These are phyloP conservation scores for Botrytis tulipae DNA, from an alignment of 2,329 filamentous ascomycete species.

Conservation along the genomic window DNA sequence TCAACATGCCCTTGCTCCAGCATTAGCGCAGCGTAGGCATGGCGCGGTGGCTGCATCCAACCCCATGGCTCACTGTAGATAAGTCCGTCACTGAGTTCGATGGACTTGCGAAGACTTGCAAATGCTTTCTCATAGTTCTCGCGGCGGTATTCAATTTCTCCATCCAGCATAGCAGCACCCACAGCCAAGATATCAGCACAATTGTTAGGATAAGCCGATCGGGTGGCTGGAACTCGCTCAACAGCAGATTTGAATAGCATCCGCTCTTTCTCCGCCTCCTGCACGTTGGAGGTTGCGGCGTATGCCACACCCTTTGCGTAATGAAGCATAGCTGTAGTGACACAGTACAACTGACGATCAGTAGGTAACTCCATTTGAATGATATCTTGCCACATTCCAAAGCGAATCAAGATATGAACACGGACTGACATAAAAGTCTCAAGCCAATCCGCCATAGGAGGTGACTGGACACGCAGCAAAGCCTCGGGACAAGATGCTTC, in stretches of 20 bases:
- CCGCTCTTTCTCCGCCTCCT: constrained; percentile 53
- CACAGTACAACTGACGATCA: constrained; percentile 62
- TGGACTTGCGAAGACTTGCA: constrained; percentile 54
- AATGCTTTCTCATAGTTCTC: constrained; percentile 60
- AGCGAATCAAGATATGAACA: constrained; percentile 69
- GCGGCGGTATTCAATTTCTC: constrained; percentile 69
- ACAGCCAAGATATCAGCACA: constrained; percentile 62
- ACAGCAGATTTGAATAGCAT: constrained; percentile 51
- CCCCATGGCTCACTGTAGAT: constrained; percentile 75
- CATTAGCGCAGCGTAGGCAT: constrained; percentile 68
- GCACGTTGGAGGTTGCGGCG: constrained; percentile 55
- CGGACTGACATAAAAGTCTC: constrained; percentile 68
- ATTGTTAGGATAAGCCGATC: constrained; percentile 68
- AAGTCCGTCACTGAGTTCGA: constrained; percentile 59
- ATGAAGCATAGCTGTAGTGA: constrained; percentile 65
- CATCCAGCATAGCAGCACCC: constrained; percentile 64
- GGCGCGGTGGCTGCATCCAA: constrained; percentile 74
- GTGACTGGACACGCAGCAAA: constrained; percentile 61
- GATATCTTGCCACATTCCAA: constrained; percentile 69
- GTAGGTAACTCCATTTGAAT: constrained; percentile 54
- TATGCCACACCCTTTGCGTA: constrained; percentile 68
- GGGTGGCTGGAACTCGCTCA: constrained; percentile 52
- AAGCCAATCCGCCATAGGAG: constrained; percentile 77
- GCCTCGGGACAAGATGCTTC: constrained; percentile 62
- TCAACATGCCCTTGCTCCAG: constrained; percentile 62